Evolutionary conservation across 495 filamentous ascomycete genomes (phyloP), one percentile per base, ranked within the genome.

Genomic region (Rhypophila decipiens): DNA sequence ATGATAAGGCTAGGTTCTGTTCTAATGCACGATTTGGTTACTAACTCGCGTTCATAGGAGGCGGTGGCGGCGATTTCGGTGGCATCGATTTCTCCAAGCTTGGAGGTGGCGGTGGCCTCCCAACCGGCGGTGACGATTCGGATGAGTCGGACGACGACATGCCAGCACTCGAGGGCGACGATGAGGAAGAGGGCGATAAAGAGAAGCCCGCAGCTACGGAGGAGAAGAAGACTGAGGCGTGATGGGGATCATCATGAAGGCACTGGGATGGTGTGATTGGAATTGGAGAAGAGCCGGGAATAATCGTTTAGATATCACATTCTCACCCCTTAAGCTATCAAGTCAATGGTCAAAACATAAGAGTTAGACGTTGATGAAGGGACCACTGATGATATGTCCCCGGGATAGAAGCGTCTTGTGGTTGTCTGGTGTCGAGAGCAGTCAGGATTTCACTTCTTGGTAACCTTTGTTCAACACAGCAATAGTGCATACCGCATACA

Each of bases 31-130:
- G 29, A 1, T 34, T 13, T 9, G 33, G 11, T 19, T 40, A 42
- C 43, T 46, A 51, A 42, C 50, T 49, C 21, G 24, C 13, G 13
- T 43, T 2, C 19, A 37, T 46, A 42, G 20, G n/a, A 40, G 43
- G 24, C 44, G 53, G 52, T 48, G 75, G 74, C 44, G 78, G 73
- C 44, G 82, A 83, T 61, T 83, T 87, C 49, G 77, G 79, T 46
- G 78, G 80, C 27, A 81, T 88, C 65, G 86, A 96, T 68, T 95
- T 96, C 83, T 93, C 87, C 59, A 95, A 95, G 75, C 86, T 96
- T 52, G 90, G 85, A 31, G 77, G 71, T 33, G 71, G 67, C 49
- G 80, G 68, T 33, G 80, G 67, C 34, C 70, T 76, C 56, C 74
- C 60, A 37, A 64, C 57, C 17, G 76, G 65, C 42, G 77, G 74